A percentile compares a stretch with the other conserved stretches of the same genome.
Conservation (phyloP, 176 grass and related monocot genomes). For the maize (Zea mays) region DNA sequence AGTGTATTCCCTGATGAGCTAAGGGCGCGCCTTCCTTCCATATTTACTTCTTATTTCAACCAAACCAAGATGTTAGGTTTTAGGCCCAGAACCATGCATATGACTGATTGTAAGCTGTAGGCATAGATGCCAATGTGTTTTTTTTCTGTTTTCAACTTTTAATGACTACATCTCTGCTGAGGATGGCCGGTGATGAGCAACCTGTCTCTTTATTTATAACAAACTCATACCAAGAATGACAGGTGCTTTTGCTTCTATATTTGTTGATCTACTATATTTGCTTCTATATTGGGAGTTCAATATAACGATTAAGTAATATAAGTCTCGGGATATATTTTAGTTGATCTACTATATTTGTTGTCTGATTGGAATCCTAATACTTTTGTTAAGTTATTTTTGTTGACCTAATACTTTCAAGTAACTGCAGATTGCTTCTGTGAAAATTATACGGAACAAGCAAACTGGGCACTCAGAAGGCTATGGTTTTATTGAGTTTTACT, state of each 20-base stretch:
- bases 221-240: neutral
- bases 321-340: neutral
- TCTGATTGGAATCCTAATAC: slow-evolving; percentile 1
- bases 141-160: neutral
- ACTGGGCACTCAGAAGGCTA: slow-evolving; percentile 79
- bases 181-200: neutral
- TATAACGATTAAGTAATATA: neutral
- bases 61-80: too few species aligned
- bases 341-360: neutral
- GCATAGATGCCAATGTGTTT: neutral
- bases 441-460: slow-evolving; percentile 89
- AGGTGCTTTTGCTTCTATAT: neutral
- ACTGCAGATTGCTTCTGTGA: slow-evolving; percentile 64
- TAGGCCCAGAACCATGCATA: neutral
- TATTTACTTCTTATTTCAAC: too few species aligned
- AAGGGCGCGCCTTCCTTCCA: neutral
- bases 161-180: neutral
- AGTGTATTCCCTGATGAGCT: too few species aligned
- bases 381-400: slow-evolving; percentile 15
- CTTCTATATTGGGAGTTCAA: neutral
- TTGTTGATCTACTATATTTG: neutral
- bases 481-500: slow-evolving; percentile 83
- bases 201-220: neutral
- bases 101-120: neutral
- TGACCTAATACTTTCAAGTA: slow-evolving; percentile 26